These are phyloP conservation scores for Ogataea ramenticola DNA, from an alignment of 805 yeast genomes.

Conservation along the genomic window DNA sequence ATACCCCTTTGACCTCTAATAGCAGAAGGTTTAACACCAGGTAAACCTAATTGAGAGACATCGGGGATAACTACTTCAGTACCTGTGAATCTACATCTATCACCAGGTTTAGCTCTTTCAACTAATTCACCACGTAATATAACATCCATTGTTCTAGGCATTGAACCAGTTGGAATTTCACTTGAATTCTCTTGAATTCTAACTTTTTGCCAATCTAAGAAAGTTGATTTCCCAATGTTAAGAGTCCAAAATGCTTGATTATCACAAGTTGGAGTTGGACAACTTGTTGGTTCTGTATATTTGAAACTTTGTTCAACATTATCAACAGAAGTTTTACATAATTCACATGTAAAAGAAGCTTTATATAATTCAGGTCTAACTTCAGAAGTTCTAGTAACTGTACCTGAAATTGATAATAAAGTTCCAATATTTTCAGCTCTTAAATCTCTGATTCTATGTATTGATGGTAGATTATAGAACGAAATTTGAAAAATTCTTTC, in stretches of 20 bases:
- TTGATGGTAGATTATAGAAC: conserved; percentile 76
- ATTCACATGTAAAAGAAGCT: conserved; percentile 84
- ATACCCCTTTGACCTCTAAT: conserved; percentile 56
- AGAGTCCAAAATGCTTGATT: conserved; percentile 84
- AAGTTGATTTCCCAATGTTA: conserved; percentile 75
- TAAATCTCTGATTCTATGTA: conserved; percentile 81
- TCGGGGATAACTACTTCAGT: conserved; percentile 94
- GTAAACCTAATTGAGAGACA: conserved; percentile 86
- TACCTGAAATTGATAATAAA: conserved; percentile 79
- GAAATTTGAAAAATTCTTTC: conserved; percentile 86
- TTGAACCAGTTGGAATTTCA: conserved; percentile 96
- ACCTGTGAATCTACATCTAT: conserved; percentile 88
- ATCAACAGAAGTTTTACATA: conserved; percentile 77
- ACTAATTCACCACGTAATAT: conserved; percentile 90
- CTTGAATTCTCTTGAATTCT: conserved; percentile 94
- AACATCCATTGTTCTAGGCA: conserved; percentile 95
- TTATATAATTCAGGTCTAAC: conserved; percentile 89
- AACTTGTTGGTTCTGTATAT: conserved; percentile 90
- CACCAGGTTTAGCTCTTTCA: conserved; percentile 96
- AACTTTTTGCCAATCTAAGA: conserved; percentile 94
- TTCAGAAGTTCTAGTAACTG: conserved; percentile 93
- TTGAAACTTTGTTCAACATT: conserved; percentile 90
- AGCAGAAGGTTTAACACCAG: conserved; percentile 87
- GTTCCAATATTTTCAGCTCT: conserved; percentile 86
- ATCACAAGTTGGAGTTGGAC: conserved; percentile 82